Evolutionary conservation across 139 green algal genomes (phyloP), one percentile per base, ranked within the genome.

Genomic region (Astrephomene gubernaculifera): DNA sequence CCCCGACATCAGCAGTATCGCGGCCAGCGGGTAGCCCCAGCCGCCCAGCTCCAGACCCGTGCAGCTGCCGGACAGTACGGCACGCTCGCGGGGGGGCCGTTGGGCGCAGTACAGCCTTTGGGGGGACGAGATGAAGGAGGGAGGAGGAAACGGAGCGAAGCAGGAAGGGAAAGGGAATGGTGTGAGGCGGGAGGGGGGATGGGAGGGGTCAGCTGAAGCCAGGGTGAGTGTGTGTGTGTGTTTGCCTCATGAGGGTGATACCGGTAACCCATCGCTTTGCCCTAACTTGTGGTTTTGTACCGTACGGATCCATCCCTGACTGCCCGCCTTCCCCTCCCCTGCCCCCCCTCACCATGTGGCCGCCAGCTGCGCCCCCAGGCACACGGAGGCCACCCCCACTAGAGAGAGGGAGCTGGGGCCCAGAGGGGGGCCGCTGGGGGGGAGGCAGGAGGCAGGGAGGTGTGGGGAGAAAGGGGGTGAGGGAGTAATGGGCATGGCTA

Each of bases 11-110:
- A 79, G 69, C 38, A 79, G 61, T 49, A 29, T 71, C 17, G 57
- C 65, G 27, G 54, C 80, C 35, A 79, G 27, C 29, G 83, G 83
- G 61, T 88, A 88, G 61, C 72, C 83, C 22, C 76, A 41, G 72
- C 79, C 36, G 14, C 61, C 29, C 45, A 83, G 63, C 27, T 38
- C 53, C 43, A 88, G 63, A 17, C 83, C 83, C 0, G 73, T 83
- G 49, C 41, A 39, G 63, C 22, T n/a, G 24, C 79, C 79, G 0
- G 64, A 22, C 79, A 85, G 41, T 24, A 85, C 61, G 7, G 79
- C 64, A 1, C 64, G 64, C 79, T 85, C 79, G 44, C 79, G 79
- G 27, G 25, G 29, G 44, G 44, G 14, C 14, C 64, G 63, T 1
- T 75, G 63, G 31, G 63, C 44, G 39, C 27, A 49, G 63, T 85